Evolutionary conservation across 805 yeast species (phyloP), one percentile per base, ranked within the genome.

Genomic region (Debaryomyces tyrocola): DNA sequence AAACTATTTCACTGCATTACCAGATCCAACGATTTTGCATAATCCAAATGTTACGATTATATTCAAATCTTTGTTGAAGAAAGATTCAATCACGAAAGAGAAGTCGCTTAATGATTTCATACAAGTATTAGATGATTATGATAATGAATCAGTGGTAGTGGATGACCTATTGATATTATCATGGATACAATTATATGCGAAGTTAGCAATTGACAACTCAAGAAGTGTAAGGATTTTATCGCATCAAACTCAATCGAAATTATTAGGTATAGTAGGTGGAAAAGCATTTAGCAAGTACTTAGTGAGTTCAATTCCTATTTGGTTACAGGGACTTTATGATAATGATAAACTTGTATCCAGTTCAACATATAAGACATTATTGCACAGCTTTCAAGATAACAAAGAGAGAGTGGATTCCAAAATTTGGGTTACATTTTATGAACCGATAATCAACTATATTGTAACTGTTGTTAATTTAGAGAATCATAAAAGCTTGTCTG

Each of bases 161-260:
- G 84, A 84, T 50, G 87, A 83, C 44, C 55, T 79, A 20, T 75
- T 78, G 15, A 63, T 77, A n/a, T 75, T 73, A 43, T 77, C 83
- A 33, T 88, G 89, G 96, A 74, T 88, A 39, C 96, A 90, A 62
- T 53, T 89, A 17, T 92, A 88, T 57, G 85, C 97, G 0, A 88
- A 90, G 57, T 67, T 91, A 24, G 76, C 94, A 1, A 73, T 85
- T 5, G 94, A 87, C 50, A 80, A 79, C 44, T 82, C 91, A 2
- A 80, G 85, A 52, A 66, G 68, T 11, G 87, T 90, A 1, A 74
- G 97, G 46, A 47, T 67, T 7, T 59, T 74, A 15, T 63, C 90
- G 3, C 96, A 90, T 58, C 80, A 78, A 48, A 71, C 83, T 3
- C 90, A 90, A 42, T 78, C 85, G 1, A 62, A 59, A 14, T 62